Base-by-base conservation (phyloP, 352 stramenopile species). In the Globisporangium acanthophoron region DNA sequence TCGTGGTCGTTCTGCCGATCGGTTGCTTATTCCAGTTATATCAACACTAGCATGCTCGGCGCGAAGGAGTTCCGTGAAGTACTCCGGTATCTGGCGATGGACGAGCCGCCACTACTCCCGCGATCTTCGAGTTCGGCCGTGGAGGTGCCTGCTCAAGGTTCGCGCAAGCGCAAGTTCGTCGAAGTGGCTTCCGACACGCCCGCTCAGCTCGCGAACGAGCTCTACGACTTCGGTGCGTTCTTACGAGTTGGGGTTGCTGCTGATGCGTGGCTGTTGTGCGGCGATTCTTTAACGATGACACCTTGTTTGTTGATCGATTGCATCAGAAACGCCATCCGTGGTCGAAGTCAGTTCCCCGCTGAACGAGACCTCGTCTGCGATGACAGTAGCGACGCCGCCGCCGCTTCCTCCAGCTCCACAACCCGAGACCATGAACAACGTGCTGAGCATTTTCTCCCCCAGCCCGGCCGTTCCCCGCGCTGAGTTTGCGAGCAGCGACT, bases 31-130 rank as follows among this genome's bases (percentile, higher is more conserved):
- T 61, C 61, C 80, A 90, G 79, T 69, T 89, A 83, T 79, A 71
- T 81, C 56, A 86, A 85, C 66, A 88, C 60, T 58, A 92, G 80
- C 62, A 74, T 87, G 62, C 78, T 93, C 51, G 83, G 82, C 7
- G 76, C 83, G 11, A 94, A 94, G 54, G 85, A 94, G 48, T 94
- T 94, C 54, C 76, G 80, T 52, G 85, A 94, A 49, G 81, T 93
- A 20, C 59, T 94, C 47, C 83, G 83, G 1, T 94, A 91, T 41
- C 69, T 94, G 31, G 82, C 85, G 18, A 94, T 94, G 83, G 85
- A 94, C 54, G 83, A 94, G 31, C 78, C 83, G 0, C 72, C 81
- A 21, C 43, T 94, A 29, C 64, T 94, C n/a, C 76, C 80, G 9
- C 57, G 65, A 43, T 85, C 82, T 20, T 74, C 78, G 0, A 74